Base-by-base conservation (phyloP, 768 basidiomycete species). In the Lentinula raphanica region DNA sequence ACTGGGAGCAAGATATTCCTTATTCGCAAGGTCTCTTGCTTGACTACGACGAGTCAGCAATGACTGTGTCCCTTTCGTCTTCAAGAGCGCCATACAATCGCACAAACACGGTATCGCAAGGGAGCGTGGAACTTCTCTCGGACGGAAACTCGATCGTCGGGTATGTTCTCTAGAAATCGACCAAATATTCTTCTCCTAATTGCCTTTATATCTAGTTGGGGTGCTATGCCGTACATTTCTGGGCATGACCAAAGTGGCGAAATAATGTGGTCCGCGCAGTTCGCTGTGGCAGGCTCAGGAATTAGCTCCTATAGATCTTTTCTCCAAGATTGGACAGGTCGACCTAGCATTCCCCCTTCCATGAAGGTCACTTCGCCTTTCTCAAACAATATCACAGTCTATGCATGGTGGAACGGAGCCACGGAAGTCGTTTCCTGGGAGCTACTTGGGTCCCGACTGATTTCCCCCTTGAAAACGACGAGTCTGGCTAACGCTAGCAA, bases 341-440 rank as follows among this genome's bases (percentile, higher is more conserved):
- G 36, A 6, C 51, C 51, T 17, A 53, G 23, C 17, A 7, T n/a
- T 36, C 51, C 36, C 1, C 51, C 51, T 13, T 53, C 51, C 23
- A 23, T 27, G 12, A 32, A 53, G 3, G 23, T 53, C 2, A 36
- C 51, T 13, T 25, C 32, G 5, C 17, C 51, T 36, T 53, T 36
- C 1, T 28, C 35, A 5, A 27, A 27, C 21, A 39, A 53, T 40
- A 17, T 40, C 35, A 38, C 51, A 17, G 51, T 53, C 3, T 53
- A 53, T 27, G 36, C 51, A 12, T 53, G 51, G 51, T 53, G 51
- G 51, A 53, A 53, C 17, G 51, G 51, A 11, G 51, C 51, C 23
- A 53, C 51, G 1, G 51, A 53, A 17, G 36, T 53, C 9, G 27
- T 5, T 13, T 36, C 36, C 36, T 53, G 51, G 51, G 32, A 53